phyloP scores from a whole-genome alignment of 768 basidiomycete species.

The Tulasnella sp. region DNA sequence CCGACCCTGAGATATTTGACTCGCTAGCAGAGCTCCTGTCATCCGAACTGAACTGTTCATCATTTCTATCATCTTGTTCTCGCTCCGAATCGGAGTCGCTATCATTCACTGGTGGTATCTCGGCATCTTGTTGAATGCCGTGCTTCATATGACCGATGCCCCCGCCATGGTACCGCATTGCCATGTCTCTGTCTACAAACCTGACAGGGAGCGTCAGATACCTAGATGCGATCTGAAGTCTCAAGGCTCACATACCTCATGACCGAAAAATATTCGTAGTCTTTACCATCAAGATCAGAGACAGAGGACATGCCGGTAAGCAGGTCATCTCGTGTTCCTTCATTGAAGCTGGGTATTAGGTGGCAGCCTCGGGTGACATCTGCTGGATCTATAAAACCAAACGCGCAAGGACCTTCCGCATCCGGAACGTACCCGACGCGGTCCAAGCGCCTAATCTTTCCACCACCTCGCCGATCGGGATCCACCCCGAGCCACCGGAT shows the following conservation, averaged over 20 bases:
- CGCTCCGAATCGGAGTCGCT: neutral
- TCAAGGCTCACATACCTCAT: constrained; percentile 42
- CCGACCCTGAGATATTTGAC: no score
- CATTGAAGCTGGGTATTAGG: constrained; percentile 49
- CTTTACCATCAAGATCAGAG: constrained; percentile 37
- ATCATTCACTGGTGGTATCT: neutral
- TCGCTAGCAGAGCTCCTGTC: no score
- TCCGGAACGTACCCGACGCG: constrained; percentile 49
- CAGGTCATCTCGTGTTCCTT: constrained; percentile 38
- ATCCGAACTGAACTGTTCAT: neutral
- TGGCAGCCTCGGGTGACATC: constrained; percentile 49
- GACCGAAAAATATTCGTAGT: constrained; percentile 48
- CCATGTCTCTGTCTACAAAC: constrained; percentile 43
- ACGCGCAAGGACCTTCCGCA: constrained; percentile 42
- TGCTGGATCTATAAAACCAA: constrained; percentile 54
- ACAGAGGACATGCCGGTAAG: constrained; percentile 16
- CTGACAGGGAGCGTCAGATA: constrained; percentile 31
- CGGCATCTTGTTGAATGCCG: neutral
- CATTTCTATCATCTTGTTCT: neutral
- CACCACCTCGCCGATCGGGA: constrained; percentile 40
- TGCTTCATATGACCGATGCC: constrained; percentile 39
- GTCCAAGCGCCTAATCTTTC: constrained; percentile 43
- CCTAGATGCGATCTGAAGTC: no score
- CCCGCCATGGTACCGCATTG: constrained; percentile 40
- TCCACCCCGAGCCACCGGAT: constrained; percentile 49